These are phyloP conservation scores for Phylloboletellus chloephorus DNA, from an alignment of 1,284 basidiomycete genomes.

Conservation along the genomic window DNA sequence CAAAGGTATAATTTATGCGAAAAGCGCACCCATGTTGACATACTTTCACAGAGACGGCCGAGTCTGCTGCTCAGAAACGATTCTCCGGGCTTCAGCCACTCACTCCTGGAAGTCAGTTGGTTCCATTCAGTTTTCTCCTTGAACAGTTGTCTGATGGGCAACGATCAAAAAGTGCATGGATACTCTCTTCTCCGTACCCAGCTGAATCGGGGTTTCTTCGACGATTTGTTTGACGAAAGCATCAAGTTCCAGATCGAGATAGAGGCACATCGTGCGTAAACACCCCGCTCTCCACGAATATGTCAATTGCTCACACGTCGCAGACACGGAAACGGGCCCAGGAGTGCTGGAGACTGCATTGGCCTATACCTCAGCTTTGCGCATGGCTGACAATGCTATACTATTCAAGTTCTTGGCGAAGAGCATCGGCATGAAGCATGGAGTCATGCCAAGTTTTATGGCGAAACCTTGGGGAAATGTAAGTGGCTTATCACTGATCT, in stretches of 20 bases:
- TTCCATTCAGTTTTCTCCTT: not conserved
- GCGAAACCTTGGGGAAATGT: conserved; percentile 94
- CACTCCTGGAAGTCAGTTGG: conserved; percentile 81
- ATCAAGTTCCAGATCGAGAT: conserved; percentile 73
- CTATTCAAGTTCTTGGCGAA: conserved; percentile 93
- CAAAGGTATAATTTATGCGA: conserved; percentile 49
- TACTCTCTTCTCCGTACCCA: conserved; percentile 88
- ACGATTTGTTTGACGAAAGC: conserved; percentile 80
- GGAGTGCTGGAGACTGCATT: conserved; percentile 93
- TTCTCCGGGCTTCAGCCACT: conserved; percentile 73
- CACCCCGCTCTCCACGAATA: not conserved
- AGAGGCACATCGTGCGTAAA: conserved; percentile 83
- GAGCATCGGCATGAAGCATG: conserved; percentile 85
- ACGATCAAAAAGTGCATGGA: conserved; percentile 70
- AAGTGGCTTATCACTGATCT: conserved; percentile 27
- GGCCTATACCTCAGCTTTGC: conserved; percentile 76
- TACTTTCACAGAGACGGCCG: conserved; percentile 62
- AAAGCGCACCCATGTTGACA: not conserved
- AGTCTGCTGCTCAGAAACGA: conserved; percentile 70
- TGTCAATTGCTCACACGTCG: conserved; percentile 2
- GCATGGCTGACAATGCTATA: conserved; percentile 93
- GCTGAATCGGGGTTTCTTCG: conserved; percentile 86
- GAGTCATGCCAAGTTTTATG: conserved; percentile 94
- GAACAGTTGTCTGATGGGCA: conserved; percentile 1
- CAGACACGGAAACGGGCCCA: conserved; percentile 94